Percentiles rank a stretch among this genome's conserved stretches.
Evolutionary conservation across 2,329 filamentous ascomycete genomes (phyloP).

Genomic region (Colletotrichum gigasporum): DNA sequence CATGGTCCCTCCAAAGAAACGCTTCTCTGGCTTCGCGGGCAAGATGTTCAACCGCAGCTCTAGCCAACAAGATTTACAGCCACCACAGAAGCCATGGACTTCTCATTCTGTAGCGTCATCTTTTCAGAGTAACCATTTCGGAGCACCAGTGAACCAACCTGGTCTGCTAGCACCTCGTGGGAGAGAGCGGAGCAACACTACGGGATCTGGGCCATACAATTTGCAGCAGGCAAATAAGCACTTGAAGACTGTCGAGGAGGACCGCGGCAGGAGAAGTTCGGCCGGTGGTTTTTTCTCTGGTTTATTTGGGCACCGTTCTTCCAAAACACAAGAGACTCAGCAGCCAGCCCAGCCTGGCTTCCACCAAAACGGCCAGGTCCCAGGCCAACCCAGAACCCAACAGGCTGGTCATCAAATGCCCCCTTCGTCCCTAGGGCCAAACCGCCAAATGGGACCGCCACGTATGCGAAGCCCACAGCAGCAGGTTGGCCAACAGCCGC

Average conservation of each 20-base stretch:
- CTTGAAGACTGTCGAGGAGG: conserved; percentile 30
- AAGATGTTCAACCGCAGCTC: conserved; percentile 39
- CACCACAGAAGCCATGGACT: conserved; percentile 31
- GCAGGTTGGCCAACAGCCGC: conserved; percentile 6
- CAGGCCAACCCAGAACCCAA: not conserved
- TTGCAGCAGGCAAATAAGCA: conserved; percentile 8
- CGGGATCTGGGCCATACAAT: conserved; percentile 29
- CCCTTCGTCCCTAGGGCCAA: not conserved
- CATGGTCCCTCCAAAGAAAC: conserved; percentile 47
- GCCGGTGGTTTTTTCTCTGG: conserved; percentile 35
- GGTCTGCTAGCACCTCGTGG: conserved; percentile 9
- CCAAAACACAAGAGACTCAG: conserved; percentile 33
- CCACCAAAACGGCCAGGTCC: not conserved
- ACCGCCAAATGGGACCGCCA: not conserved
- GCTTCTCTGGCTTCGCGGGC: conserved; percentile 52
- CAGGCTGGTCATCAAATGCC: conserved; percentile 1
- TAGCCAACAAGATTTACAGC: conserved; percentile 32
- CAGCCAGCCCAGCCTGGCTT: not conserved
- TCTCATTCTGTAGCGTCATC: conserved; percentile 36
- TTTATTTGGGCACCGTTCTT: conserved; percentile 35
- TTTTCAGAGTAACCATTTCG: conserved; percentile 30
- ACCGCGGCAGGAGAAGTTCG: conserved; percentile 35
- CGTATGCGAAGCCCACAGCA: not conserved
- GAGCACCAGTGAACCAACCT: conserved; percentile 10
- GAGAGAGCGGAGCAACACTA: conserved; percentile 34